A percentile compares a stretch with the other conserved stretches of the same genome.
Conservation (phyloP, 768 basidiomycete species). For the Ramaria sp. region DNA sequence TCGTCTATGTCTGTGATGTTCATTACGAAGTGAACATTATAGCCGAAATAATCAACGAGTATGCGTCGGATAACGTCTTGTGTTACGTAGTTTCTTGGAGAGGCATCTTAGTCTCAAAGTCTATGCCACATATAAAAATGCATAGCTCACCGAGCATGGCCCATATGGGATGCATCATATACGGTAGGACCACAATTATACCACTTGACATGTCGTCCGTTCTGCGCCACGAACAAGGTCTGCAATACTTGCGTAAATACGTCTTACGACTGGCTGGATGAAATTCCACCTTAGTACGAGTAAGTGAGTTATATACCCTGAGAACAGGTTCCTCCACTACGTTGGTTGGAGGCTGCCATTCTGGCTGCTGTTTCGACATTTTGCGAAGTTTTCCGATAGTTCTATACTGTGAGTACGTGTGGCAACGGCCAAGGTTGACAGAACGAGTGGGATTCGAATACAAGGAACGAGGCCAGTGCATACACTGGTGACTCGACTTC, state of each 20-base stretch:
- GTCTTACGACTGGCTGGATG: not conserved
- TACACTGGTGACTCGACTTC: not conserved
- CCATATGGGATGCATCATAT: constrained; percentile 97
- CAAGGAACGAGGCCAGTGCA: not conserved
- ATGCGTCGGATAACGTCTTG: constrained; percentile 88
- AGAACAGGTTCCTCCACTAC: constrained; percentile 50
- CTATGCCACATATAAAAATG: not conserved
- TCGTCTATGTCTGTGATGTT: constrained; percentile 99
- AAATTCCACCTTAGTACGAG: constrained; percentile 66
- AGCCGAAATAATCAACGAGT: constrained; percentile 91
- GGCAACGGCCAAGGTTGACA: not conserved
- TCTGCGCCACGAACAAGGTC: constrained; percentile 66
- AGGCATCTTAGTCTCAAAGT: not conserved
- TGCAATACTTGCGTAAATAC: constrained; percentile 19
- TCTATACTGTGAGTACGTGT: not conserved
- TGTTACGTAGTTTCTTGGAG: constrained; percentile 83
- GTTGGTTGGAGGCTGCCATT: constrained; percentile 43
- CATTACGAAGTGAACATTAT: constrained; percentile 98
- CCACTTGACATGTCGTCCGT: constrained; percentile 82
- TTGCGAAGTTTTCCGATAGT: not conserved
- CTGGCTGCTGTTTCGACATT: constrained; percentile 9
- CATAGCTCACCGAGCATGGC: constrained; percentile 75
- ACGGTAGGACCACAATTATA: constrained; percentile 99
- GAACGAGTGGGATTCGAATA: not conserved
- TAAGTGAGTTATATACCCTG: constrained; percentile 88